Evolutionary conservation across 2,329 filamentous ascomycete genomes (phyloP).

Genomic region (Colletotrichum camelliae): DNA sequence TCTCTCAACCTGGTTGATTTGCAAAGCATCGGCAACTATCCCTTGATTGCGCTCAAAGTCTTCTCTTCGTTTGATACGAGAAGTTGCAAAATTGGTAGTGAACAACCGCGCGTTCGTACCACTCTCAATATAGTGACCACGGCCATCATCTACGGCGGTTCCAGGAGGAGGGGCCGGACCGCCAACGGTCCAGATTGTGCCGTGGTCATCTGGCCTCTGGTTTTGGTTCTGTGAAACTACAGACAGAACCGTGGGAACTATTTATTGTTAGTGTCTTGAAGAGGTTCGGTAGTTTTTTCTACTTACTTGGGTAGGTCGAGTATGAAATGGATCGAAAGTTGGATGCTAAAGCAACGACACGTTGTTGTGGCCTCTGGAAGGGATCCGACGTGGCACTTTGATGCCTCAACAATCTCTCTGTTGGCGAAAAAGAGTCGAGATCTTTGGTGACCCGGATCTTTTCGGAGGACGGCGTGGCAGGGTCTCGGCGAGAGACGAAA

Average conservation of each 20-base stretch:
- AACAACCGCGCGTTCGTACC: conserved; percentile 76
- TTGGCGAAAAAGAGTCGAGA: conserved; percentile 43
- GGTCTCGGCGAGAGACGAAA: conserved; percentile 53
- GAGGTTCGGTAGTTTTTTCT: conserved; percentile 15
- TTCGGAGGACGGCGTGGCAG: conserved; percentile 39
- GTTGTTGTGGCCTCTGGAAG: conserved; percentile 42
- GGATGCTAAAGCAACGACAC: conserved; percentile 15
- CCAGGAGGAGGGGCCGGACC: conserved; percentile 63
- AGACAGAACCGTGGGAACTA: conserved; percentile 30
- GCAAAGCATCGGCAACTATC: conserved; percentile 79
- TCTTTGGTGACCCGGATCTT: conserved; percentile 46
- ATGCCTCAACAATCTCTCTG: conserved; percentile 51
- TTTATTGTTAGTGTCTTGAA: background rate
- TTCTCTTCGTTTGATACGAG: conserved; percentile 53
- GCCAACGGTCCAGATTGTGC: conserved; percentile 79
- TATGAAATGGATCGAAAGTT: conserved; percentile 19
- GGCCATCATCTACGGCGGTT: conserved; percentile 65
- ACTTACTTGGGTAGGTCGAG: background rate
- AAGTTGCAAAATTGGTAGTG: conserved; percentile 52
- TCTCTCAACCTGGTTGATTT: conserved; percentile 73
- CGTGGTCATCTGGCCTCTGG: conserved; percentile 63
- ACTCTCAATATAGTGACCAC: conserved; percentile 68
- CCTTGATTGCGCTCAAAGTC: conserved; percentile 73
- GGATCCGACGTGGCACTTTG: conserved; percentile 45
- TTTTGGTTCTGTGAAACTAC: conserved; percentile 29